Base-by-base conservation (phyloP, 305 asterid genomes). In the Fraxinus dipetala region DNA sequence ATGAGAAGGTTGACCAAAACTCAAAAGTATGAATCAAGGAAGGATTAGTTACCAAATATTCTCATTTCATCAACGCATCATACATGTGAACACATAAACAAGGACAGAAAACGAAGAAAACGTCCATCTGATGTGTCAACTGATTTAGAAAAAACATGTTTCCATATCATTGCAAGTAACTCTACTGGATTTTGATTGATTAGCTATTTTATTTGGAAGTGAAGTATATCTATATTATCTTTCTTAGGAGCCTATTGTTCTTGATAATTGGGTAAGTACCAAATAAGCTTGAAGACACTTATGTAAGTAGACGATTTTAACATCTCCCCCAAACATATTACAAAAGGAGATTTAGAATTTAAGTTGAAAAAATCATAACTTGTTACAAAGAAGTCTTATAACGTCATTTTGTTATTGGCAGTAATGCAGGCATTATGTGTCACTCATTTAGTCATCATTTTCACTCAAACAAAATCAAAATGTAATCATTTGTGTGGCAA, bases 31-130 rank as follows among this genome's bases (percentile, higher is more conserved):
- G 76, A 7, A 31, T 14, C 22, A 7, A 28, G 56, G 76, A 36
- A 43, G 85, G 72, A 76, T 69, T 24, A 70, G 11, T 16, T 36
- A 45, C 40, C 69, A 63, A 65, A 31, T 74, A 38, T 56, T 74
- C 32, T n/a, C 11, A 38, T 61, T n/a, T 48, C 32, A 32, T 81
- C 75, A 75, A 18, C 11, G 20, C 24, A 72, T 59, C 45, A 75
- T 32, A 26, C 75, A 61, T 51, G 54, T 40, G 36, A 51, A 70
- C 16, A 51, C 13, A 7, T 35, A 77, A 31, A 45, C 31, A 38
- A 34, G 72, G 30, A 30, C 22, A 43, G 20, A 22, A 61, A 38
- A 78, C 16, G 9, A 38, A 31, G n/a, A 56, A 20, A 59, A 59
- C 0, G 22, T 7, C 8, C 28, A 18, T 59, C 2, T 1, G 28